Evolutionary conservation across 2,329 filamentous ascomycete species (phyloP), one percentile per base, ranked within the genome.

Genomic region (Aspergillus sp.): DNA sequence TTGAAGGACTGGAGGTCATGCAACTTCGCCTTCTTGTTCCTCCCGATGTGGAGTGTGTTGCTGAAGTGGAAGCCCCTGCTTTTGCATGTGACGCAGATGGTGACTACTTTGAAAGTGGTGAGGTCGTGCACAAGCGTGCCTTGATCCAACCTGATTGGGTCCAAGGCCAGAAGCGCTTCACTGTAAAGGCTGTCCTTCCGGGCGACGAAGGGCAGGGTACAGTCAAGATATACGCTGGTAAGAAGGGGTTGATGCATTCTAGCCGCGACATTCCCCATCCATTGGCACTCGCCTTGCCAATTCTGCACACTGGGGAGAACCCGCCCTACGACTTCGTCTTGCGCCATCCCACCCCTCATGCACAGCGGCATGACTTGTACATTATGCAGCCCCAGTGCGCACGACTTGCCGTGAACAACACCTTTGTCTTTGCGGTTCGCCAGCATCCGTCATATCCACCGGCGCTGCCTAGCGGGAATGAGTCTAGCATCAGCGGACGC

Each of bases 321-420:
- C 94, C 94, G 3, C 84, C 89, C 0, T 99, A 96, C 71, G 90
- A 96, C 53, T 99, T 97, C 71, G 81, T 96, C 43, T 88, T 87
- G 36, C 85, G 94, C 4, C 94, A 99, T 69, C 95, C 95, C 7
- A 99, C 94, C 2, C 94, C 94, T 8, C 94, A 99, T 70, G 94
- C 94, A n/a, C 91, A 96, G 67, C 85, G 93, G 40, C 92, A 99
- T 71, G 94, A 99, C 68, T 86, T 99, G 53, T 99, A 99, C 71
- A 89, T 99, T 57, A 89, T 92, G 42, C 94, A 97, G 67, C 94
- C 95, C 1, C 95, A 99, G 71, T 99, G 94, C 69, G 82, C 87
- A 59, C 84, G 86, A 22, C 79, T 99, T 24, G 92, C 90, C 1
- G 79, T 95, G 51, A 96, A 97, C 76, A 97, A 99, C 69, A 99